Base-by-base conservation (phyloP, 805 yeast species). In the Jamesozyma hellenica region DNA sequence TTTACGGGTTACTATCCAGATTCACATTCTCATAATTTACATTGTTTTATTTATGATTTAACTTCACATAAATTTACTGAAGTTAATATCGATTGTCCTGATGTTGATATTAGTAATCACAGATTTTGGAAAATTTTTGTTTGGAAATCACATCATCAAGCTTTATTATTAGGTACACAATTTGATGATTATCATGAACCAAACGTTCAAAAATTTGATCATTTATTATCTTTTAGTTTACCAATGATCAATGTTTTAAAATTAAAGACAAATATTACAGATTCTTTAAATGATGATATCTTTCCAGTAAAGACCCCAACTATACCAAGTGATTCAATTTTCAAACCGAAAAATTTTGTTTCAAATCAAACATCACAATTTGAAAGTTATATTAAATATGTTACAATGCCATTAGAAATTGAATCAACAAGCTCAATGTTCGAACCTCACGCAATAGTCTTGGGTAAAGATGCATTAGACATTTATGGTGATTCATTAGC, bases 131-230 rank as follows among this genome's bases (percentile, higher is more conserved):
- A 75, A 45, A 75, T 82, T 0, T 77, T 72, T 58, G 76, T 76
- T 1, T 82, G 94, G 94, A 71, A 71, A 26, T 79, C 88, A 1
- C 94, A 82, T 56, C 90, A 82, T 52, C 77, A 76, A 53, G 76
- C 79, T 1, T 61, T 79, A 1, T 57, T 80, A 23, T 50, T 82
- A 28, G 92, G 92, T 1, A 57, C 67, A 8, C 40, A 46, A 4
- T 42, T 44, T 17, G 53, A 53, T 29, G 57, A 55, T 13, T 45
- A 44, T n/a, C 40, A 40, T 35, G 35, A 47, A n/a, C 56, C 61
- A 6, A 55, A 65, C 2, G 57, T 76, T 54, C 68, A 73, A 66
- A 41, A 56, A 32, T 67, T 67, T 42, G 69, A 65, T 39, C 41
- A 61, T 32, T 52, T 77, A 52, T 57, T 74, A 2, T 66, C 75